Evolutionary conservation across 345 rosid genomes (phyloP), one percentile per base, ranked within the genome.

Genomic region (Physaria fendleri): DNA sequence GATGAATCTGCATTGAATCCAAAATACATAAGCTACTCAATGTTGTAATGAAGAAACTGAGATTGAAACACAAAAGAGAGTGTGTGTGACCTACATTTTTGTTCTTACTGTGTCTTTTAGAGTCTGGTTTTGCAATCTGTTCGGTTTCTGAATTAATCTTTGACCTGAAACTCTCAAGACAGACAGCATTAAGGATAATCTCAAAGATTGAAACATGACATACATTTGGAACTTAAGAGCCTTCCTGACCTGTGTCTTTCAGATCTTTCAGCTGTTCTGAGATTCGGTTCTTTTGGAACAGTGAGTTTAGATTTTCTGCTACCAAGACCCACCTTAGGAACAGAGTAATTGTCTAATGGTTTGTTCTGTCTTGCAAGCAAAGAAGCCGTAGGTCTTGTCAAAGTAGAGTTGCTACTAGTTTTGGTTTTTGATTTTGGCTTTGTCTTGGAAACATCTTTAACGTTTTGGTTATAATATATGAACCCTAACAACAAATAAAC

Each of bases 351-450:
- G 25, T 80, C 76, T 54, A 51, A 58, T 34, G 64, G 55, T 25
- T 64, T 73, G 71, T 73, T 78, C 69, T 66, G 85, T 76, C 83
- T 84, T 51, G 97, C 98, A 82, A 92, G 76, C 55, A 80, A 80
- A 85, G 90, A 85, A 29, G 84, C 93, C 32, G 98, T 88, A 8
- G 98, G 98, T 60, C 79, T 92, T 85, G 82, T 81, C 48, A 85
- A 74, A 56, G 82, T 77, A 8, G 89, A 82, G 71, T 32, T 56
- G n/a, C n/a, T n/a, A 64, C 63, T 74, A n/a, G 63, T 34, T 75
- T 73, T 77, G 2, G 22, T 45, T 18, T 17, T 34, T 2, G 71
- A 59, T 59, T 77, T 75, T 2, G 65, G 14, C 54, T 61, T 67
- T 14, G 38, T 69, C 59, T 50, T 73, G 17, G 53, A 1, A 4